Conservation (phyloP, 305 asterid genomes). For the Fraxinus angustifolia region DNA sequence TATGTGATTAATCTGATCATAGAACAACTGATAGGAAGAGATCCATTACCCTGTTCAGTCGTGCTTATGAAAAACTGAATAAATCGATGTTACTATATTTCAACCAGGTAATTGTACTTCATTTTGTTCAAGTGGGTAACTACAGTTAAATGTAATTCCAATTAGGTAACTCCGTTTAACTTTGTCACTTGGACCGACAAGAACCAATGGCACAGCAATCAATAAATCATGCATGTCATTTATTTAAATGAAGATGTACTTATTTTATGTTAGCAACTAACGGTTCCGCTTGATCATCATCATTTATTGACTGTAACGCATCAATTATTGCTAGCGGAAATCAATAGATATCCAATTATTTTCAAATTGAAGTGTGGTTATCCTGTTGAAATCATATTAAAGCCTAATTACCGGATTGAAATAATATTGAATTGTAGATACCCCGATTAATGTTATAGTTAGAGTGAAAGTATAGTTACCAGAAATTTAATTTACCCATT, state of each 20-base stretch:
- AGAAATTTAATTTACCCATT: not conserved
- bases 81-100: not conserved
- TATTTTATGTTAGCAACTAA: not conserved
- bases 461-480: not conserved
- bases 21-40: slow-evolving; percentile 12
- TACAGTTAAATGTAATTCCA: not conserved
- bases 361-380: not conserved
- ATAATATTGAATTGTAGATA: not conserved
- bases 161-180: not conserved
- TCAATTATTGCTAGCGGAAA: not conserved
- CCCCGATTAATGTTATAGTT: not conserved
- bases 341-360: not conserved
- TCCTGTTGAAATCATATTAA: not conserved
- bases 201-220: not conserved
- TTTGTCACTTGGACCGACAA: not conserved
- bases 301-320: not conserved
- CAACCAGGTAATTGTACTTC: not conserved
- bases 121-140: not conserved
- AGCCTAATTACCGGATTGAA: not conserved
- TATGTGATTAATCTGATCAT: slow-evolving; percentile 32
- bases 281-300: not conserved
- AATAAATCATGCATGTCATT: not conserved
- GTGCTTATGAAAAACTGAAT: not conserved
- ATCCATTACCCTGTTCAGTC: not conserved
- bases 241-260: not conserved